Evolutionary conservation across 2,329 filamentous ascomycete genomes (phyloP).

Genomic region (Epichloe coenophiala): DNA sequence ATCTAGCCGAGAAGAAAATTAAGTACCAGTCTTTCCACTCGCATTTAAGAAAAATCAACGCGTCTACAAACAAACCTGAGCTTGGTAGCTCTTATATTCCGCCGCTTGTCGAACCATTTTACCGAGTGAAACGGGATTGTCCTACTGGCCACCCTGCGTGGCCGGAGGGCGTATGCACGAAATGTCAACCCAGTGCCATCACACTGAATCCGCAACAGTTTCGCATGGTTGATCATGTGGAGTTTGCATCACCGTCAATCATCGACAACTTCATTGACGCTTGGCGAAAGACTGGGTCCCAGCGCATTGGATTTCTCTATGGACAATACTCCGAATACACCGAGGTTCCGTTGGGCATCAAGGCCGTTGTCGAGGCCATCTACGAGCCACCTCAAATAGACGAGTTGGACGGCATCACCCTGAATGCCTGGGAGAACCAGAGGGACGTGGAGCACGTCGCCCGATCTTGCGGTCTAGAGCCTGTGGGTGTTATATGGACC

Average conservation of each 20-base stretch:
- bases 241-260: conserved; percentile 74
- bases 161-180: conserved; percentile 94
- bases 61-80: conserved; percentile 91
- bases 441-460: conserved; percentile 70
- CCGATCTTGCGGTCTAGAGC: conserved; percentile 69
- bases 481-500: conserved; percentile 87
- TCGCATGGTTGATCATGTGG: conserved; percentile 96
- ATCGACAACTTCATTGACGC: conserved; percentile 86
- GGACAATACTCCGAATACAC: conserved; percentile 82
- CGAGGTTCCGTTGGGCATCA: conserved; percentile 85
- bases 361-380: conserved; percentile 91
- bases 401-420: conserved; percentile 76
- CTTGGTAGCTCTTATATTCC: conserved; percentile 91
- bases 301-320: conserved; percentile 82
- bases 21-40: conserved; percentile 97
- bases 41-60: conserved; percentile 87
- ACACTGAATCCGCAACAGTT: conserved; percentile 87
- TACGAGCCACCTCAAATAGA: conserved; percentile 90
- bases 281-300: conserved; percentile 74
- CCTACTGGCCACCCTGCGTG: conserved; percentile 87
- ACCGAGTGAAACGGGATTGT: conserved; percentile 76
- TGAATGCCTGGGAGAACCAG: conserved; percentile 77
- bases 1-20: conserved; percentile 91
- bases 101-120: conserved; percentile 84
- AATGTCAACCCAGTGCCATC: conserved; percentile 95